Base-by-base conservation (phyloP, 495 filamentous ascomycete genomes). In the Penicillium samsonianum region DNA sequence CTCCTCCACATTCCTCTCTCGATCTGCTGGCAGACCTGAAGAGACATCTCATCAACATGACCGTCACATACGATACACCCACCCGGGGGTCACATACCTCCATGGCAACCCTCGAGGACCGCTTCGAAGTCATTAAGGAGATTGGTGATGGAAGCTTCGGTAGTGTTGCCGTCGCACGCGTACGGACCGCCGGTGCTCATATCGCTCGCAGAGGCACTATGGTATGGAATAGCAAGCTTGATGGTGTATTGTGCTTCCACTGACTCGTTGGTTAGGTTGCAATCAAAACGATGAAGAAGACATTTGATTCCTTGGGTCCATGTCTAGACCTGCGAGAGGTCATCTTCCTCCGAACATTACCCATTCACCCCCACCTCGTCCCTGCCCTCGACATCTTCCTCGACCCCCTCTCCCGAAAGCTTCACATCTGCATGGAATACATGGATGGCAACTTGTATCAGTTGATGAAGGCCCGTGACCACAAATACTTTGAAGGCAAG, bases 211-310 rank as follows among this genome's bases (percentile, higher is more conserved):
- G 92, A 65, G 93, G 93, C 55, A 97, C 92, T 31, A 81, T 98
- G 79, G 94, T 99, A 86, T 62, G 67, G 54, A 55, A 63, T 49
- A 5, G 6, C 28, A 25, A 62, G 8, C 30, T 51, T 25, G n/a
- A 4, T 9, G 2, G 33, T 48, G 17, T 33, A 22, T 11, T 33
- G 20, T 12, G 22, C 46, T 38, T 41, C 50, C 50, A 53, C 54
- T 56, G 20, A 63, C 50, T 31, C 70, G 78, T 46, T 76, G 57
- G 30, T 19, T 53, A 98, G 94, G 91, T 98, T 63, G 94, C 94
- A 3, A 96, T 99, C 70, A 99, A 99, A 79, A 97, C 94, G 17
- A 98, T 99, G 95, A 99, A 99, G 82, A 99, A 99, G 82, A 91
- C 89, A 0, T 99, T 98, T 63, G 92, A 98, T 37, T 93, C 90